Percentiles rank a stretch among this genome's conserved stretches.
These are phyloP conservation scores for Meyerozyma elateridarum DNA, from an alignment of 1,139 yeast genomes.

Conservation along the genomic window DNA sequence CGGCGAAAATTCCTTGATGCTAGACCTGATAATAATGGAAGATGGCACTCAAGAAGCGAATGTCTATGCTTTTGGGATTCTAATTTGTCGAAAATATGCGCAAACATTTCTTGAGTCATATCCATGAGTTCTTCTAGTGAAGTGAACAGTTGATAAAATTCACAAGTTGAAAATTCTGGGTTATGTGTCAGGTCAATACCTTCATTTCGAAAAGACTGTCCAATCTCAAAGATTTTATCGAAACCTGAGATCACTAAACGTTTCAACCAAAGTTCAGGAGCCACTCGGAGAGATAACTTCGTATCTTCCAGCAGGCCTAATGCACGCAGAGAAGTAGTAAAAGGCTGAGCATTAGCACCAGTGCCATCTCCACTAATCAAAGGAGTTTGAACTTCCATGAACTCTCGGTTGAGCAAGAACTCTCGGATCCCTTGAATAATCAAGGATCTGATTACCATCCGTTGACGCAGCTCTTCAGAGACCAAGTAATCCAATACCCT, in stretches of 20 bases:
- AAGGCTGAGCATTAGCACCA: constrained; percentile 90
- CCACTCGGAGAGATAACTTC: constrained; percentile 66
- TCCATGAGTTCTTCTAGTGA: constrained; percentile 62
- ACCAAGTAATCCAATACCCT: constrained; percentile 74
- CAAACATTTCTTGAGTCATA: constrained; percentile 58
- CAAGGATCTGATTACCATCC: constrained; percentile 50
- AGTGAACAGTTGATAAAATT: constrained; percentile 81
- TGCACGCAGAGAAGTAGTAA: constrained; percentile 52
- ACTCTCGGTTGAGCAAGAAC: constrained; percentile 52
- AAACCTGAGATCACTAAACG: constrained; percentile 77
- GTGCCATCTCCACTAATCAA: constrained; percentile 65
- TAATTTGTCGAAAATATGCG: constrained; percentile 19
- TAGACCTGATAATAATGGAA: constrained; percentile 17
- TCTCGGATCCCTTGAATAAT: constrained; percentile 52
- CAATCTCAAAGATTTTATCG: constrained; percentile 83
- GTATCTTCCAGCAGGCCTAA: constrained; percentile 27
- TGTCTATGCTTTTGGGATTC: constrained; percentile 6
- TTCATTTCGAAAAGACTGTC: constrained; percentile 82
- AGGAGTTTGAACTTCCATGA: constrained; percentile 87
- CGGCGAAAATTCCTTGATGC: constrained; percentile 21
- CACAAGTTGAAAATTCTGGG: constrained; percentile 94
- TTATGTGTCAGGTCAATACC: constrained; percentile 92
- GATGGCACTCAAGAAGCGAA: constrained; percentile 11
- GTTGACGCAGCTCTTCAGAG: constrained; percentile 43
- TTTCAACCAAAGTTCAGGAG: constrained; percentile 94